A percentile compares a stretch with the other conserved stretches of the same genome.
These are phyloP conservation scores for Paspalum notatum DNA, from an alignment of 176 grass and related monocot genomes.

Conservation along the genomic window DNA sequence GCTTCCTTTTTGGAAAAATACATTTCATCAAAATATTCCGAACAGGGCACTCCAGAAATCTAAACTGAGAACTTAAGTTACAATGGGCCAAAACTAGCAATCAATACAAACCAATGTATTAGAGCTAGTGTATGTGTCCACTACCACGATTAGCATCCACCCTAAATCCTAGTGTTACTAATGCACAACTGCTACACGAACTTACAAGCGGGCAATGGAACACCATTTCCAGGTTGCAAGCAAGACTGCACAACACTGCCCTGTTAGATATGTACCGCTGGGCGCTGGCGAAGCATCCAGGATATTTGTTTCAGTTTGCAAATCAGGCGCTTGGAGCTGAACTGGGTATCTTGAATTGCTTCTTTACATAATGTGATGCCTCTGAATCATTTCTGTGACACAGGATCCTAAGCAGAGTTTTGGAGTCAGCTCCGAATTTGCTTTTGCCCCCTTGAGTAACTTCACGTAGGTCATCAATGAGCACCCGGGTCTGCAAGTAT, in stretches of 20 bases:
- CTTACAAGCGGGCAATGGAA: not conserved
- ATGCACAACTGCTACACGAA: conserved; percentile 50
- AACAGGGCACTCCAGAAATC: conserved; percentile 5
- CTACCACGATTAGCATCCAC: not conserved
- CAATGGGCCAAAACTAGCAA: conserved; percentile 27
- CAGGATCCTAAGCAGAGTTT: conserved; percentile 85
- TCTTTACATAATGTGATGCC: conserved; percentile 97
- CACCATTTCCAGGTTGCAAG: conserved; percentile 16
- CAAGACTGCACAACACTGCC: conserved; percentile 24
- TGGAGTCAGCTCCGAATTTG: conserved; percentile 75
- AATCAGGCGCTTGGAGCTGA: conserved; percentile 58
- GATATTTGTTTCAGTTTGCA: conserved; percentile 26
- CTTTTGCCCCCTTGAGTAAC: conserved; percentile 86
- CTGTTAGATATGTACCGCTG: conserved; percentile 6
- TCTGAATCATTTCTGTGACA: conserved; percentile 98
- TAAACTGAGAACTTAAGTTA: not conserved
- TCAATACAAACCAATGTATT: conserved; percentile 18
- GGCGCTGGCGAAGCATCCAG: not conserved
- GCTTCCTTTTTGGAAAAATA: no score
- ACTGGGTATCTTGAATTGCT: conserved; percentile 98
- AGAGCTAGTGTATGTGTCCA: conserved; percentile 3
- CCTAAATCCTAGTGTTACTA: conserved; percentile 40
- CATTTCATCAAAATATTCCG: not conserved
- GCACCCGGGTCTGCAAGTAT: conserved; percentile 69
- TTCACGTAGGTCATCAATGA: conserved; percentile 89